phyloP scores from a whole-genome alignment of 169 alveolate species.

The Amoebophrya sp. region DNA sequence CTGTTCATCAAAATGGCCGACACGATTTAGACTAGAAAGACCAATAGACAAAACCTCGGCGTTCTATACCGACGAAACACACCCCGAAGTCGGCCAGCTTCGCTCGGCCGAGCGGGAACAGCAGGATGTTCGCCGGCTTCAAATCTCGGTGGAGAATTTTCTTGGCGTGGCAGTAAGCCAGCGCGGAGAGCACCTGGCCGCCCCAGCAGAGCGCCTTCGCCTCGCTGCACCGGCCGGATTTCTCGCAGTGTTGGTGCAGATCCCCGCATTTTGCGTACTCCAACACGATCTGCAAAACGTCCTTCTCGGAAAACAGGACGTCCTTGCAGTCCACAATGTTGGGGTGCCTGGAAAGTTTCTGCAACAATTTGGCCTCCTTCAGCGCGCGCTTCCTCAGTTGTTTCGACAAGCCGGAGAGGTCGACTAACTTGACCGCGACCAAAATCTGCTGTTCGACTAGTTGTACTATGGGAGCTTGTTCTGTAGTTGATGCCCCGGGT shows the following conservation, averaged over 20 bases:
- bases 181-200: slow-evolving; percentile 13
- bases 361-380: background rate
- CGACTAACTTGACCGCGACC: background rate
- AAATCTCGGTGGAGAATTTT: slow-evolving; percentile 25
- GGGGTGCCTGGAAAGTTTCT: background rate
- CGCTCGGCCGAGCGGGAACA: background rate
- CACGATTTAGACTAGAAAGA: too few species aligned
- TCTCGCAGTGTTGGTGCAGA: slow-evolving; percentile 8
- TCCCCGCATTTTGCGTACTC: background rate
- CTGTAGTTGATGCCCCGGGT: too few species aligned
- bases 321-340: background rate
- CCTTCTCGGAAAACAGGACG: background rate
- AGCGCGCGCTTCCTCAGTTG: background rate
- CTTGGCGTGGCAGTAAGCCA: slow-evolving; percentile 27
- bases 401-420: background rate
- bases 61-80: background rate
- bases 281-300: background rate
- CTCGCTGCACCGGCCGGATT: background rate
- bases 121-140: slow-evolving; percentile 31
- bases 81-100: slow-evolving; percentile 19
- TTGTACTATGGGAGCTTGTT: too few species aligned
- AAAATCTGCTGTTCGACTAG: too few species aligned
- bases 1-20: background rate
- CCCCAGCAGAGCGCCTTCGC: background rate
- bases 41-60: too few species aligned